phyloP scores from a whole-genome alignment of 2,329 filamentous ascomycete species.

The Trichoderma pleuroti region DNA sequence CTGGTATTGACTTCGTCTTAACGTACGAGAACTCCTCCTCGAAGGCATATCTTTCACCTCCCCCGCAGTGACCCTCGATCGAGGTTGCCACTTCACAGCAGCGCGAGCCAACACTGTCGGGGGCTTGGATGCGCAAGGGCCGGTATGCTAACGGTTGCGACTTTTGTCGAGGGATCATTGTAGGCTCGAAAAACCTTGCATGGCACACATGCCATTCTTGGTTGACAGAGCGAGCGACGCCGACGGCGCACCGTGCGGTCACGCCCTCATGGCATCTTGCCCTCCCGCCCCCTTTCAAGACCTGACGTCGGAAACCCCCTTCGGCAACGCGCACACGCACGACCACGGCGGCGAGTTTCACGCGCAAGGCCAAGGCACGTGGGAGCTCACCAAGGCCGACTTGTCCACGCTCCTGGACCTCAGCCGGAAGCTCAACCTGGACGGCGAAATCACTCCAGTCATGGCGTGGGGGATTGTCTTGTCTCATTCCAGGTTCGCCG shows the following conservation, averaged over 20 bases:
- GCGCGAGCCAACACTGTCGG: slow-evolving; percentile 20
- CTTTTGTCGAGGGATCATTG: slow-evolving; percentile 39
- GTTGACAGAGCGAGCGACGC: slow-evolving; percentile 57
- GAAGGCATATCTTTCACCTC: slow-evolving; percentile 64
- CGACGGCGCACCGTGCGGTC: slow-evolving; percentile 72
- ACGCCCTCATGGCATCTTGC: slow-evolving; percentile 90
- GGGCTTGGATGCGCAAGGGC: slow-evolving; percentile 22
- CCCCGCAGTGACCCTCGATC: slow-evolving; percentile 44
- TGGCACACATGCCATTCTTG: slow-evolving; percentile 82
- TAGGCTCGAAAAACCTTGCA: slow-evolving; percentile 89
- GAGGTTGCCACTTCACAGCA: slow-evolving; percentile 9
- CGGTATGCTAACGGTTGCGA: slow-evolving; percentile 44
- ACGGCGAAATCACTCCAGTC: slow-evolving; percentile 89
- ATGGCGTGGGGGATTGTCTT: slow-evolving; percentile 89
- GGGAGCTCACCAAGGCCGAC: slow-evolving; percentile 72
- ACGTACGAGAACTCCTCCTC: slow-evolving; percentile 69
- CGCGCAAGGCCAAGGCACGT: slow-evolving; percentile 61
- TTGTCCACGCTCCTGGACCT: slow-evolving; percentile 79
- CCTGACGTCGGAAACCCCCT: slow-evolving; percentile 49
- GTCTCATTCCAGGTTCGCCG: slow-evolving; percentile 63
- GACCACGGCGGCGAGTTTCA: slow-evolving; percentile 32
- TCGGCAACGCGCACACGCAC: slow-evolving; percentile 45
- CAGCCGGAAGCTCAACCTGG: slow-evolving; percentile 75
- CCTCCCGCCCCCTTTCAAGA: slow-evolving; percentile 64
- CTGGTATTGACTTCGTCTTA: slow-evolving; percentile 86